phyloP scores from a whole-genome alignment of 2,329 filamentous ascomycete genomes.

The Fusarium tricinctum region DNA sequence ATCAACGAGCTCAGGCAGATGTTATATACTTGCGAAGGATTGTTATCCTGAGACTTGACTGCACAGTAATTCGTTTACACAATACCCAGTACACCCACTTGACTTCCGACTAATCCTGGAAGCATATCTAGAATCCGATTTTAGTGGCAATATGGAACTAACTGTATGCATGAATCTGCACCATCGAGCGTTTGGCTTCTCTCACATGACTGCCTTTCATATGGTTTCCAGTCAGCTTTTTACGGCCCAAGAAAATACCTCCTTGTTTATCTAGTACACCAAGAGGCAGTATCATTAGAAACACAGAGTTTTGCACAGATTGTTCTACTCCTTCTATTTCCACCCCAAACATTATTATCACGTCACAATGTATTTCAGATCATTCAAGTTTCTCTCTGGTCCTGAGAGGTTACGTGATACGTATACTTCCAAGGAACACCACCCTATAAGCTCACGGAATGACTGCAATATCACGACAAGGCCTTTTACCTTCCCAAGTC shows the following conservation, averaged over 20 bases:
- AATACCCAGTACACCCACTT: background rate
- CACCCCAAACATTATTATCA: background rate
- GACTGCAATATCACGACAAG: background rate
- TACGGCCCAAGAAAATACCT: too few relatives aligned
- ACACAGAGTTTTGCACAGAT: background rate
- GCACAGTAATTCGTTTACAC: background rate
- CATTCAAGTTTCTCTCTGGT: accelerated
- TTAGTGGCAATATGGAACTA: background rate
- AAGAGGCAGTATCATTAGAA: background rate
- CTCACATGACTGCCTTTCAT: background rate
- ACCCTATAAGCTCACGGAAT: background rate
- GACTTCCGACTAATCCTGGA: background rate
- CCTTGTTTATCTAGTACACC: too few relatives aligned
- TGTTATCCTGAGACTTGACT: background rate
- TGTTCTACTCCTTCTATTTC: background rate
- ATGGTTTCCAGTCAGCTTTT: background rate
- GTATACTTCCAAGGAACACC: background rate
- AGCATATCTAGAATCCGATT: too few relatives aligned
- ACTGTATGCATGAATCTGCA: background rate
- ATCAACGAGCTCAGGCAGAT: background rate
- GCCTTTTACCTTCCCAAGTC: background rate
- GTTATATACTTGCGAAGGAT: background rate
- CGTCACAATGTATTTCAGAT: background rate
- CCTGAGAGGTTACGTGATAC: background rate
- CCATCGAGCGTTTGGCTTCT: background rate